These are phyloP conservation scores for Gossypium davidsonii DNA, from an alignment of 441 rosid species.

Conservation along the genomic window DNA sequence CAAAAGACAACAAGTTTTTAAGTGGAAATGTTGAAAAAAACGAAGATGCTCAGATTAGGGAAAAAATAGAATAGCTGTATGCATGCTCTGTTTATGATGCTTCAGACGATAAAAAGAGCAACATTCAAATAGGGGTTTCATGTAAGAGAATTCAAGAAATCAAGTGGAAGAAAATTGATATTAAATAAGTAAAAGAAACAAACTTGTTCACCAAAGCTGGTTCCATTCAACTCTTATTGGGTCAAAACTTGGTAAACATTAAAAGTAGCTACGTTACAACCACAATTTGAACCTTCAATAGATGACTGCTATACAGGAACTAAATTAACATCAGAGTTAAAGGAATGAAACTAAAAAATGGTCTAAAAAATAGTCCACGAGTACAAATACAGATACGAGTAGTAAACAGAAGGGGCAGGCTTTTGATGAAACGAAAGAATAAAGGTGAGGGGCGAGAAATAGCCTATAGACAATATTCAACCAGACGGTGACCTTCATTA, in stretches of 20 bases:
- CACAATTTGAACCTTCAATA: neutral
- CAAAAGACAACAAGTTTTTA: neutral
- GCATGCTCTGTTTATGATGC: neutral
- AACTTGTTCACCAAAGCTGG: neutral
- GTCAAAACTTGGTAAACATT: neutral
- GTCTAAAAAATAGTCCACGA: neutral
- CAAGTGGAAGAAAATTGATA: neutral
- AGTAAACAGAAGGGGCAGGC: neutral
- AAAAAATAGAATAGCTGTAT: neutral
- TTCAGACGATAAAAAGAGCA: neutral
- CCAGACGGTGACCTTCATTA: neutral
- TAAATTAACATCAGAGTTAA: neutral
- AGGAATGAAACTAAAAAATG: neutral
- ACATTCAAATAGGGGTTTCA: neutral
- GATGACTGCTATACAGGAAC: neutral
- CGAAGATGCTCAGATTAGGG: slow-evolving; percentile 1
- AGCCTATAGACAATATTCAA: neutral
- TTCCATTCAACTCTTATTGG: neutral
- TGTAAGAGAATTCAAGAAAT: neutral
- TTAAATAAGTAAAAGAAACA: neutral
- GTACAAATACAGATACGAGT: neutral
- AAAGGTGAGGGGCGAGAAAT: neutral
- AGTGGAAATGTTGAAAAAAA: neutral
- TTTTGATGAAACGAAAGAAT: neutral
- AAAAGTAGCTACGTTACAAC: neutral